A percentile compares a stretch with the other conserved stretches of the same genome.
Conservation (phyloP, 208 protist species). For the Vickermania ingenoplastis region DNA sequence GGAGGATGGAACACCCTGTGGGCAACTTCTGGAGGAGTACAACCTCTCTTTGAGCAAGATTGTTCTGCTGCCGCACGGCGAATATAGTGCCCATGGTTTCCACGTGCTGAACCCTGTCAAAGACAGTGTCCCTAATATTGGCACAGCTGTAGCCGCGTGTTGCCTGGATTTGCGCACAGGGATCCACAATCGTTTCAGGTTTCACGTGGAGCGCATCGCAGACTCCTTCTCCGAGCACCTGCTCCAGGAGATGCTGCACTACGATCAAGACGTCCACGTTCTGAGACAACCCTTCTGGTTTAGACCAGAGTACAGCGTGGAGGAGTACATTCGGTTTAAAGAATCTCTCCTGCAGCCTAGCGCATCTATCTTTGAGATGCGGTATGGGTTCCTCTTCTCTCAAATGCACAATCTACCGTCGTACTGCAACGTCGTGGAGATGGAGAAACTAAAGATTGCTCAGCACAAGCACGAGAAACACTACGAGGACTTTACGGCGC, state of each 20-base stretch:
- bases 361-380: conserved; percentile 78
- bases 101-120: conserved; percentile 62
- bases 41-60: conserved; percentile 59
- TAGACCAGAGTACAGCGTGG: conserved; percentile 81
- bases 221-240: conserved; percentile 83
- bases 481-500: conserved; percentile 76
- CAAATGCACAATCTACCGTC: conserved; percentile 44
- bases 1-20: conserved; percentile 39
- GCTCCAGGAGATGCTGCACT: conserved; percentile 71
- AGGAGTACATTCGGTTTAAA: conserved; percentile 87
- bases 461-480: conserved; percentile 88
- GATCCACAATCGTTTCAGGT: conserved; percentile 86
- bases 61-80: conserved; percentile 68
- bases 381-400: conserved; percentile 62
- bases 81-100: conserved; percentile 80
- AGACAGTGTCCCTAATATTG: conserved; percentile 73
- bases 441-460: conserved; percentile 81
- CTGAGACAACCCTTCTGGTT: conserved; percentile 84
- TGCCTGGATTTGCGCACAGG: conserved; percentile 83
- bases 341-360: conserved; percentile 80
- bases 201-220: conserved; percentile 83
- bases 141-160: conserved; percentile 60
- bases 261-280: conserved; percentile 73
- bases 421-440: conserved; percentile 73
- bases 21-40: conserved; percentile 37